phyloP scores from a whole-genome alignment of 371 early-diverging fungal genomes.

The Rhizomucor pusillus region DNA sequence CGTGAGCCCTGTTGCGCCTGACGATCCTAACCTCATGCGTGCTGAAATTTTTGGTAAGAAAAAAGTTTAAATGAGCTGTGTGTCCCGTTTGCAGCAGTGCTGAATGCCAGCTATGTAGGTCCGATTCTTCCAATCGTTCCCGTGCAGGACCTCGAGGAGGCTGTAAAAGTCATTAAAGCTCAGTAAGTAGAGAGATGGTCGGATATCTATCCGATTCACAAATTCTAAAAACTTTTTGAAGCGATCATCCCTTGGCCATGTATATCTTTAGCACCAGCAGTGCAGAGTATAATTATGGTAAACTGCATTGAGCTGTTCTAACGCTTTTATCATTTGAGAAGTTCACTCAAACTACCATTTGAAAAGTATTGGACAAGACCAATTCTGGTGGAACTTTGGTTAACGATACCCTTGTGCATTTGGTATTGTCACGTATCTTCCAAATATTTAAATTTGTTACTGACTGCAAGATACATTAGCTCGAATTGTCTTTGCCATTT shows the following conservation, averaged over 20 bases:
- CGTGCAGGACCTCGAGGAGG: slow-evolving; percentile 71
- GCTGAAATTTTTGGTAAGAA: slow-evolving; percentile 69
- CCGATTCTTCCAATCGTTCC: slow-evolving; percentile 77
- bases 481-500: slow-evolving; percentile 68
- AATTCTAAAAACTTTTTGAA: background rate
- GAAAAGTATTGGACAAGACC: slow-evolving; percentile 48
- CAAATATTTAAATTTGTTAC: background rate
- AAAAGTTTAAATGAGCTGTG: too few relatives aligned
- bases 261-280: slow-evolving; percentile 56
- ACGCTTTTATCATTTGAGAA: background rate
- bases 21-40: slow-evolving; percentile 60
- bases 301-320: slow-evolving; percentile 2
- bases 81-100: too few relatives aligned
- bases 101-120: slow-evolving; percentile 16
- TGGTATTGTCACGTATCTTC: slow-evolving; percentile 8
- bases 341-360: background rate
- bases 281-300: slow-evolving; percentile 32
- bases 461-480: slow-evolving; percentile 5
- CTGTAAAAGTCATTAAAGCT: slow-evolving; percentile 50
- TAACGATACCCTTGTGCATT: slow-evolving; percentile 72
- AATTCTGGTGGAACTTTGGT: slow-evolving; percentile 66
- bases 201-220: background rate
- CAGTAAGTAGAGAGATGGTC: slow-evolving; percentile 19
- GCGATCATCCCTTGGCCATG: slow-evolving; percentile 69
- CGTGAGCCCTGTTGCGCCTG: slow-evolving; percentile 51